A percentile compares a stretch with the other conserved stretches of the same genome.
These are phyloP conservation scores for Thalassiosira allenii DNA, from an alignment of 352 stramenopile genomes.

Conservation along the genomic window DNA sequence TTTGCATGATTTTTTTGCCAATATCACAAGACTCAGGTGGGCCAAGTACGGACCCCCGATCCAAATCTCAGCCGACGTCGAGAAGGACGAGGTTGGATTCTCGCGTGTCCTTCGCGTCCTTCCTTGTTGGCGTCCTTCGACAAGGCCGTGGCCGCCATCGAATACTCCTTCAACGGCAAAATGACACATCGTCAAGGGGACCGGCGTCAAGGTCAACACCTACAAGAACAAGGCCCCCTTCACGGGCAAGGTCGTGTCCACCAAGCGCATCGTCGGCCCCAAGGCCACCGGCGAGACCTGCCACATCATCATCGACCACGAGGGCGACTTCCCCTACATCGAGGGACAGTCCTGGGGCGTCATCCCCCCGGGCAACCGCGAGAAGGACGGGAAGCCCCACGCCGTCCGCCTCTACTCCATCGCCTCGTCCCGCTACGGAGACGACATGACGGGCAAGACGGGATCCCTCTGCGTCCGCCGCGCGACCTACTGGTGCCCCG, in stretches of 20 bases:
- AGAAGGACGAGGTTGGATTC: too few relatives aligned
- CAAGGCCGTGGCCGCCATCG: too few relatives aligned
- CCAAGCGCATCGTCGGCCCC: conserved; percentile 87
- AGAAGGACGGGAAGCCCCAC: conserved; percentile 81
- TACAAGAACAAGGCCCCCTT: conserved; percentile 90
- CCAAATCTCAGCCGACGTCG: too few relatives aligned
- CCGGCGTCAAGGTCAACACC: background rate
- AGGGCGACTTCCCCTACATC: conserved; percentile 86
- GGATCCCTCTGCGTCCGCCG: conserved; percentile 87
- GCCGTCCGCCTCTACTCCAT: conserved; percentile 88
- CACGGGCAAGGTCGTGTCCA: conserved; percentile 88
- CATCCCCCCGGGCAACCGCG: conserved; percentile 83
- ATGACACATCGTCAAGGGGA: too few relatives aligned
- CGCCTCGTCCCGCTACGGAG: conserved; percentile 87
- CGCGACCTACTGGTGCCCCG: conserved; percentile 86
- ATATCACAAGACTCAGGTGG: too few relatives aligned
- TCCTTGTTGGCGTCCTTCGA: too few relatives aligned
- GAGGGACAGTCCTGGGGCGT: conserved; percentile 88
- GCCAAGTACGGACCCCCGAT: too few relatives aligned
- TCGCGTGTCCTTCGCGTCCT: too few relatives aligned
- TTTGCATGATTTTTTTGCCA: too few relatives aligned
- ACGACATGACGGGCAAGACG: conserved; percentile 85
- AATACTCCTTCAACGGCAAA: too few relatives aligned
- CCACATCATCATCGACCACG: conserved; percentile 87
- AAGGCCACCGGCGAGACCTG: conserved; percentile 89